phyloP scores from a whole-genome alignment of 1,139 yeast genomes.

The Schwanniomyces etchellsii region DNA sequence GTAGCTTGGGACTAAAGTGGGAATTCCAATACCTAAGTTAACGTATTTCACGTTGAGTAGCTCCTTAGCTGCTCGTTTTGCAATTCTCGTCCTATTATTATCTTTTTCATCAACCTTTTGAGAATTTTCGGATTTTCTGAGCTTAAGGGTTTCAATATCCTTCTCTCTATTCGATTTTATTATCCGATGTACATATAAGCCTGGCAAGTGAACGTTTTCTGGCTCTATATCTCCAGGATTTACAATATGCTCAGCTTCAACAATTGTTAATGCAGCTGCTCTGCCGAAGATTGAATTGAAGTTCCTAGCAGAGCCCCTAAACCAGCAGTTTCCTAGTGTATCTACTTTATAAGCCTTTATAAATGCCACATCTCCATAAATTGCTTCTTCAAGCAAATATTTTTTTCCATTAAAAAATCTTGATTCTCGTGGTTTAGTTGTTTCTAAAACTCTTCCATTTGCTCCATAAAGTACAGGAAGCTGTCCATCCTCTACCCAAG shows the following conservation, averaged over 20 bases:
- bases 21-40: slow-evolving; percentile 47
- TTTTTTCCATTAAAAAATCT: slow-evolving; percentile 38
- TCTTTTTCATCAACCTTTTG: too few relatives aligned
- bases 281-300: slow-evolving; percentile 43
- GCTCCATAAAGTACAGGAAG: slow-evolving; percentile 36
- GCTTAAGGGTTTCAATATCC: too few relatives aligned
- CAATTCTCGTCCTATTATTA: slow-evolving; percentile 36
- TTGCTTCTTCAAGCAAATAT: slow-evolving; percentile 37
- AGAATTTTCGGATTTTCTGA: too few relatives aligned
- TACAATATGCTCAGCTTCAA: slow-evolving; percentile 48
- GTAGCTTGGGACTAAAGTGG: slow-evolving; percentile 42
- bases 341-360: slow-evolving; percentile 46
- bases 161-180: slow-evolving; percentile 37
- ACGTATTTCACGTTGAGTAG: slow-evolving; percentile 37
- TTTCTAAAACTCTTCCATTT: slow-evolving; percentile 27
- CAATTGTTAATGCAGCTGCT: slow-evolving; percentile 41
- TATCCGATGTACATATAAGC: slow-evolving; percentile 36
- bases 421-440: slow-evolving; percentile 33
- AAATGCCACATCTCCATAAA: slow-evolving; percentile 42
- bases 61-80: slow-evolving; percentile 41
- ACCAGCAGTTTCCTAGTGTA: slow-evolving; percentile 42
- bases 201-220: slow-evolving; percentile 43
- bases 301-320: slow-evolving; percentile 42
- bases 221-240: slow-evolving; percentile 41
- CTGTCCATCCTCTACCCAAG: slow-evolving; percentile 47